These are phyloP conservation scores for Floccularia luteovirens DNA, from an alignment of 768 basidiomycete genomes.

Conservation along the genomic window DNA sequence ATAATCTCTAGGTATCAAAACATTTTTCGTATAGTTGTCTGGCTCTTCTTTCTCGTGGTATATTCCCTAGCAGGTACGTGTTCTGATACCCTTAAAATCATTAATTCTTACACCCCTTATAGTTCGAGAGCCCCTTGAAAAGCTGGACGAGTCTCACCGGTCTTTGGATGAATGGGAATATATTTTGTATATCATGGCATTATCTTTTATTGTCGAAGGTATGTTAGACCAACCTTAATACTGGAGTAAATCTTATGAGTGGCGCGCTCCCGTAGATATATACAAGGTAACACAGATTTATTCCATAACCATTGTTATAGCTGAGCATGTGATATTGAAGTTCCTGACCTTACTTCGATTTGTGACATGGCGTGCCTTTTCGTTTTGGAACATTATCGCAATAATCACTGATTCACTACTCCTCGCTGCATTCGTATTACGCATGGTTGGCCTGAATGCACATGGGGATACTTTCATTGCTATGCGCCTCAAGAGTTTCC, in stretches of 20 bases:
- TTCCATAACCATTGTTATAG: not conserved
- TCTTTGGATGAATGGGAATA: slow-evolving; percentile 78
- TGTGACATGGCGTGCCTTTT: slow-evolving; percentile 74
- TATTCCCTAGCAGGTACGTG: slow-evolving; percentile 78
- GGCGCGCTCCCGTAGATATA: slow-evolving; percentile 40
- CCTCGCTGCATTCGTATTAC: slow-evolving; percentile 64
- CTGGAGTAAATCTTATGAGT: too few species aligned
- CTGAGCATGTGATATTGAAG: slow-evolving; percentile 24
- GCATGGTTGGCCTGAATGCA: slow-evolving; percentile 47
- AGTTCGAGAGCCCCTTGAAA: slow-evolving; percentile 77
- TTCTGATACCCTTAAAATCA: not conserved
- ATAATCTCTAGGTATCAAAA: slow-evolving; percentile 66
- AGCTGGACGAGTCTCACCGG: slow-evolving; percentile 43
- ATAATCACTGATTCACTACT: slow-evolving; percentile 71
- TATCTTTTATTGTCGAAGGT: slow-evolving; percentile 82
- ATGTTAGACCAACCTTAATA: too few species aligned
- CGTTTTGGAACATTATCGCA: slow-evolving; percentile 70
- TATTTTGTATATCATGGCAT: slow-evolving; percentile 67
- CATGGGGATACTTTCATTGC: slow-evolving; percentile 24
- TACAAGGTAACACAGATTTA: slow-evolving; percentile 36
- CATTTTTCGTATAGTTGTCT: slow-evolving; percentile 67
- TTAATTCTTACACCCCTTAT: slow-evolving; percentile 3
- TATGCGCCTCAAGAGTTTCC: slow-evolving; percentile 68
- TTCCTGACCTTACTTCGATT: slow-evolving; percentile 65
- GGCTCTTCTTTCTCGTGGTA: slow-evolving; percentile 69